phyloP scores from a whole-genome alignment of 768 basidiomycete genomes.

The Auriculariales sp. region DNA sequence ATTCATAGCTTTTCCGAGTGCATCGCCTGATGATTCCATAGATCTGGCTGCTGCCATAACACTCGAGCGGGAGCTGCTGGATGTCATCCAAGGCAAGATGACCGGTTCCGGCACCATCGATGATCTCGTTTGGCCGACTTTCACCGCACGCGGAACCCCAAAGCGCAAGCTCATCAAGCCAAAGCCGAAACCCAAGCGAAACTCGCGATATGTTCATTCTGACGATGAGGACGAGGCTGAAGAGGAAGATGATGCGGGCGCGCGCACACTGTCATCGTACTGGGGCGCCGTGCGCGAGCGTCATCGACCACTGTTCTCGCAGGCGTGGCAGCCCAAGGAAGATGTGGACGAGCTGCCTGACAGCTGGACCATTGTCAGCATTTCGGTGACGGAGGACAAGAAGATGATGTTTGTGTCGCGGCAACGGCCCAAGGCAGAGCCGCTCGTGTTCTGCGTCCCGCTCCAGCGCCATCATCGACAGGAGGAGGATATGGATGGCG shows the following conservation, averaged over 20 bases:
- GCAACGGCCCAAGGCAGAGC: constrained; percentile 42
- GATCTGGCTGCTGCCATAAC: constrained; percentile 68
- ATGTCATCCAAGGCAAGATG: constrained; percentile 64
- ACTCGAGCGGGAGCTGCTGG: constrained; percentile 73
- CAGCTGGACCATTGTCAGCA: constrained; percentile 74
- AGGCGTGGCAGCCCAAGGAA: constrained; percentile 5
- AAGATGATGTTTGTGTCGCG: constrained; percentile 74
- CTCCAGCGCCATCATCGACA: constrained; percentile 60
- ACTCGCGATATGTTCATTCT: constrained; percentile 14
- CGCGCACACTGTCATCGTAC: constrained; percentile 29
- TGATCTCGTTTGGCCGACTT: constrained; percentile 63
- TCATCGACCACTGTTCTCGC: constrained; percentile 28
- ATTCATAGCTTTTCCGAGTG: background rate
- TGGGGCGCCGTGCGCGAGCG: constrained; percentile 46
- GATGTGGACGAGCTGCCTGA: constrained; percentile 35
- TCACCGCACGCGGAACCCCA: constrained; percentile 12
- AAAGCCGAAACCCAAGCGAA: constrained; percentile 8
- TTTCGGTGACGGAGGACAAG: constrained; percentile 72
- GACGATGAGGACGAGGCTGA: constrained; percentile 22
- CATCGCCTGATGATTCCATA: constrained; percentile 16
- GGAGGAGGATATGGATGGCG: constrained; percentile 56
- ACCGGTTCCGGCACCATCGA: constrained; percentile 27
- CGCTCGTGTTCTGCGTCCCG: constrained; percentile 80
- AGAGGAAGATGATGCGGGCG: constrained; percentile 12
- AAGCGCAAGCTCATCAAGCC: background rate